Conservation (phyloP, 148 eudicot genomes). For the Nepenthes mirabilis region DNA sequence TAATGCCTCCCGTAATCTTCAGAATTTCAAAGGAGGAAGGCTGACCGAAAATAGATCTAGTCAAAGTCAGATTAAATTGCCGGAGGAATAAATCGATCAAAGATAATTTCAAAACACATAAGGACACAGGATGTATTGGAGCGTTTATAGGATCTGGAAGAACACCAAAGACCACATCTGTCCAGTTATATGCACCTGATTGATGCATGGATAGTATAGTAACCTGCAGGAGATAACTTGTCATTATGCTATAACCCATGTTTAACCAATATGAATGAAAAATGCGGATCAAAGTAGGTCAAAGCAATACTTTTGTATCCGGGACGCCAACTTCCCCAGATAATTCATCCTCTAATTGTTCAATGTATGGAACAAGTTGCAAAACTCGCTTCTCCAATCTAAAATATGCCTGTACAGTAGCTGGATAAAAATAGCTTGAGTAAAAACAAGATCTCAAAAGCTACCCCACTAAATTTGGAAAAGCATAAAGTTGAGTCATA, state of each 20-base stretch:
- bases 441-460: too few species aligned
- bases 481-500: too few species aligned
- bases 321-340: constrained; percentile 42
- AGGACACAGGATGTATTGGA: constrained; percentile 19
- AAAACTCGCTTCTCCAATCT: constrained; percentile 36
- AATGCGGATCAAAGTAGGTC: constrained; percentile 3
- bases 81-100: constrained; percentile 34
- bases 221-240: constrained; percentile 21
- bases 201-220: constrained; percentile 38
- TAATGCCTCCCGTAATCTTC: constrained; percentile 38
- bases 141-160: constrained; percentile 30
- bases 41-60: constrained; percentile 31
- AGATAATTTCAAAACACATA: constrained; percentile 34
- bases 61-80: constrained; percentile 32
- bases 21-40: constrained; percentile 37
- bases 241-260: background rate
- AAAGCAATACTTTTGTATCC: constrained; percentile 27
- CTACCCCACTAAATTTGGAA: too few species aligned
- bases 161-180: constrained; percentile 43
- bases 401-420: constrained; percentile 39
- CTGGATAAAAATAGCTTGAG: constrained; percentile 16
- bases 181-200: constrained; percentile 25
- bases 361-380: constrained; percentile 26
- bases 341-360: constrained; percentile 42
- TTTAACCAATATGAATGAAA: background rate